phyloP scores from a whole-genome alignment of 1,284 basidiomycete species.

The Moesziomyces sp. region DNA sequence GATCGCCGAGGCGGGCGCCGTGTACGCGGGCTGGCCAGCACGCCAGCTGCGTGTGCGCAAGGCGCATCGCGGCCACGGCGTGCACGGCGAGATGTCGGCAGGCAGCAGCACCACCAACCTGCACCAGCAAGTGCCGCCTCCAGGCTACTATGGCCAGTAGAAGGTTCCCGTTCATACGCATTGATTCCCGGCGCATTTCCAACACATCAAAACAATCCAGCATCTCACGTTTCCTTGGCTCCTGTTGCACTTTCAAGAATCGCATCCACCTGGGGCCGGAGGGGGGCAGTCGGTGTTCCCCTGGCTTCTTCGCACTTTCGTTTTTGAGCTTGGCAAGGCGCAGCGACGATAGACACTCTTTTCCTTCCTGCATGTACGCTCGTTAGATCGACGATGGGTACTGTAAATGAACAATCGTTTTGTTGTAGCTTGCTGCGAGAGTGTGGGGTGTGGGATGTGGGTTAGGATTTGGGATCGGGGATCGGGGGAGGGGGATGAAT shows the following conservation, averaged over 20 bases:
- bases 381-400: too few species aligned
- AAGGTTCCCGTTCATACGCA: neutral
- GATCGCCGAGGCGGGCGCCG: slow-evolving; percentile 65
- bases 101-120: slow-evolving; percentile 46
- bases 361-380: too few species aligned
- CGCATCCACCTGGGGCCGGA: too few species aligned
- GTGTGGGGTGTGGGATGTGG: too few species aligned
- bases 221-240: slow-evolving; percentile 2
- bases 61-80: slow-evolving; percentile 28
- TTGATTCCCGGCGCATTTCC: too few species aligned
- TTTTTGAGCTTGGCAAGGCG: neutral
- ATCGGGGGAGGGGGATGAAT: too few species aligned
- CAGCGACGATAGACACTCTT: too few species aligned
- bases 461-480: too few species aligned
- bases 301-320: neutral
- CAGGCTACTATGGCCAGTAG: slow-evolving; percentile 45
- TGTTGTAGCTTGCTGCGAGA: too few species aligned
- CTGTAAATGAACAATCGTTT: too few species aligned
- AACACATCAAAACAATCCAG: neutral
- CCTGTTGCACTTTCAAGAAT: too few species aligned
- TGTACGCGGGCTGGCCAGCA: slow-evolving; percentile 67
- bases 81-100: slow-evolving; percentile 38
- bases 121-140: slow-evolving; percentile 38
- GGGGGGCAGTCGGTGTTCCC: neutral
- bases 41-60: slow-evolving; percentile 57